Percentiles rank a stretch among this genome's conserved stretches.
Evolutionary conservation across 139 green algal species (phyloP).

Genomic region (Pleodorina starrii): DNA sequence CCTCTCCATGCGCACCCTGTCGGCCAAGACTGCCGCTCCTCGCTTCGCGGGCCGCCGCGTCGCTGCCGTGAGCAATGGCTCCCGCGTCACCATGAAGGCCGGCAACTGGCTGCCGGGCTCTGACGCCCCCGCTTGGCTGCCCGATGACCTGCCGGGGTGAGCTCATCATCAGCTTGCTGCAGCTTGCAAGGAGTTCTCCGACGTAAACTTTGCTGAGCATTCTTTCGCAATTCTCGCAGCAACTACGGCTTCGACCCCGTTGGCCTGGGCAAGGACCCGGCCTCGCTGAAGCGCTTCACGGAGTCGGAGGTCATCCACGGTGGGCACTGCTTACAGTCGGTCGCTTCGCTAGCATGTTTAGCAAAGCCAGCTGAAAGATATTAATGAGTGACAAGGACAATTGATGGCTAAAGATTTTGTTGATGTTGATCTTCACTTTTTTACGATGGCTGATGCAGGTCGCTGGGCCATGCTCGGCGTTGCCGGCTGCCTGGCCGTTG

Average conservation of each 20-base stretch:
- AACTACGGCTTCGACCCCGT: conserved; percentile 93
- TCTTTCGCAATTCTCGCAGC: background rate
- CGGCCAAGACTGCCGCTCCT: conserved; percentile 38
- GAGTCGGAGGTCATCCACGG: conserved; percentile 78
- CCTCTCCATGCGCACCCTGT: conserved; percentile 43
- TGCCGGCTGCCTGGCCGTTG: conserved; percentile 75
- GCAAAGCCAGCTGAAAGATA: too few relatives aligned
- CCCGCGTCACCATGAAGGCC: conserved; percentile 52
- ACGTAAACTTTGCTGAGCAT: background rate
- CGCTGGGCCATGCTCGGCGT: conserved; percentile 84
- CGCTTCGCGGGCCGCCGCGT: conserved; percentile 56
- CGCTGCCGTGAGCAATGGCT: conserved; percentile 57
- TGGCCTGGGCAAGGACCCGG: conserved; percentile 70
- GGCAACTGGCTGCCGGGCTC: conserved; percentile 82
- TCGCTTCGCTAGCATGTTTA: too few relatives aligned
- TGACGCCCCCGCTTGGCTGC: conserved; percentile 79
- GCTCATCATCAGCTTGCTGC: background rate
- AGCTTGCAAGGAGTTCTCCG: background rate
- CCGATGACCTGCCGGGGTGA: conserved; percentile 62
- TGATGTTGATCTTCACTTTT: background rate
- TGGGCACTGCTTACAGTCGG: background rate
- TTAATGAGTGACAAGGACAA: background rate
- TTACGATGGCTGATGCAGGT: conserved; percentile 29
- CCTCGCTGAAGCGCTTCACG: conserved; percentile 62
- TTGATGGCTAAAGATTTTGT: background rate